These are phyloP conservation scores for Clavispora santaluciae DNA, from an alignment of 805 yeast genomes.

Conservation along the genomic window DNA sequence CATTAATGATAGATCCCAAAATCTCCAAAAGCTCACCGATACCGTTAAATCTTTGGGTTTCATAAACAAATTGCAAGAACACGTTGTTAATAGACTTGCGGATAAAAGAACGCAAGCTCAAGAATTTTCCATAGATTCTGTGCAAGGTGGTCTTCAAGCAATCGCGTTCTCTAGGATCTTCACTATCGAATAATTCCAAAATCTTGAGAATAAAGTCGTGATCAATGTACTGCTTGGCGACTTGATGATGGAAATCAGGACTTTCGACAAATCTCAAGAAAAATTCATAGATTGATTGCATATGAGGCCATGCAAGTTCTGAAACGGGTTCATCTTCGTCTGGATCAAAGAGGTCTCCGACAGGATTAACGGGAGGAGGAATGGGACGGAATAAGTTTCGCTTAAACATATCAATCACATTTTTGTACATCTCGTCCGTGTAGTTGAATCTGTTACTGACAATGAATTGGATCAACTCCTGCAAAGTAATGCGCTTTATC, in stretches of 20 bases:
- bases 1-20: slow-evolving; percentile 93
- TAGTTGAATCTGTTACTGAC: slow-evolving; percentile 76
- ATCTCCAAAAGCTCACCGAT: slow-evolving; percentile 92
- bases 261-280: slow-evolving; percentile 89
- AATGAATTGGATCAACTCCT: slow-evolving; percentile 85
- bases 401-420: slow-evolving; percentile 85
- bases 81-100: slow-evolving; percentile 89
- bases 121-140: slow-evolving; percentile 91
- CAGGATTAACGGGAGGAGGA: slow-evolving; percentile 97
- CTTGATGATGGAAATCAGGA: slow-evolving; percentile 88
- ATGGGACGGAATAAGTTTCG: slow-evolving; percentile 89
- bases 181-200: slow-evolving; percentile 89
- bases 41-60: slow-evolving; percentile 94
- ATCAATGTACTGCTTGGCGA: slow-evolving; percentile 91
- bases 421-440: slow-evolving; percentile 86
- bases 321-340: slow-evolving; percentile 98
- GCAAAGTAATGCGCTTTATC: slow-evolving; percentile 77
- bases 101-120: slow-evolving; percentile 83
- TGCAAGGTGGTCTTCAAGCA: slow-evolving; percentile 92
- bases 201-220: slow-evolving; percentile 78
- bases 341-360: slow-evolving; percentile 94
- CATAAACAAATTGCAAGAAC: slow-evolving; percentile 88
- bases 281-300: slow-evolving; percentile 94
- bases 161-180: slow-evolving; percentile 95
- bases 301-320: slow-evolving; percentile 98